Conservation (phyloP, 192 early-diverging fungal species). For the Umbelopsis ramanniana region DNA sequence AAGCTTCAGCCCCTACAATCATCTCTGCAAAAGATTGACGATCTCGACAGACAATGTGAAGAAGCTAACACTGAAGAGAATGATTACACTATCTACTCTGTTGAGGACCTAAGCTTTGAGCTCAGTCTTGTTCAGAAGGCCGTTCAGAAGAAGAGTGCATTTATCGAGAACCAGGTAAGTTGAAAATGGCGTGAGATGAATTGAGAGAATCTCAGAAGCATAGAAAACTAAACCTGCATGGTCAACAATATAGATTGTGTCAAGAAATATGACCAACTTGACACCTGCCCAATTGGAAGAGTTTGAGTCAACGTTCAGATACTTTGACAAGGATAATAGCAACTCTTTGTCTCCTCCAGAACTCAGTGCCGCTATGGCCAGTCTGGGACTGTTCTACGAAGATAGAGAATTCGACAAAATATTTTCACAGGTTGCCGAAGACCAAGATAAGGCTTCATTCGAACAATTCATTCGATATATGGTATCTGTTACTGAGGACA, state of each 20-base stretch:
- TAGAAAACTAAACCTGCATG: background rate
- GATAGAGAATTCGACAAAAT: constrained; percentile 74
- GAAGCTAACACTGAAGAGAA: constrained; percentile 94
- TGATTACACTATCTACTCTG: constrained; percentile 90
- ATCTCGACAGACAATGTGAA: constrained; percentile 67
- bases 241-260: constrained; percentile 64
- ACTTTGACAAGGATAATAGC: constrained; percentile 88
- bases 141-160: constrained; percentile 77
- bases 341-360: constrained; percentile 79
- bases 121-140: constrained; percentile 79
- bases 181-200: background rate
- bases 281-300: constrained; percentile 93
- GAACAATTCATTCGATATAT: constrained; percentile 90
- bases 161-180: constrained; percentile 90
- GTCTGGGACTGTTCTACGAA: constrained; percentile 72
- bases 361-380: constrained; percentile 87
- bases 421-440: constrained; percentile 68
- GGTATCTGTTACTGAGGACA: constrained; percentile 87
- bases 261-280: constrained; percentile 90
- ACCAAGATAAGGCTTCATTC: constrained; percentile 74
- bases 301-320: constrained; percentile 87
- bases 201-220: too few relatives aligned
- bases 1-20: constrained; percentile 56
- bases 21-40: constrained; percentile 59
- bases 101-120: constrained; percentile 90